These are phyloP conservation scores for Fusarium nygamai DNA, from an alignment of 2,329 filamentous ascomycete species.

Conservation along the genomic window DNA sequence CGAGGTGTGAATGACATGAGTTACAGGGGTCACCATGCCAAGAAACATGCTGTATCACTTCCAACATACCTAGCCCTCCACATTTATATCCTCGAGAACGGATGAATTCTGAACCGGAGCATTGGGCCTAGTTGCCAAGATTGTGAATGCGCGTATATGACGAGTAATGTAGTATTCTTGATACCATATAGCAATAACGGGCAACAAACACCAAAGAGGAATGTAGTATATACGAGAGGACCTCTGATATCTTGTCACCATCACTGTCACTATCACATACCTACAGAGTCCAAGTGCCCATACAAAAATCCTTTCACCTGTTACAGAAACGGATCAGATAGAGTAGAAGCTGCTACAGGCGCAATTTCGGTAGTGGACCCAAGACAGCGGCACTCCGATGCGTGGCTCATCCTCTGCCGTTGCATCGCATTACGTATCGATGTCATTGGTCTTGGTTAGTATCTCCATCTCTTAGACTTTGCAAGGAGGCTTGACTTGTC, in stretches of 20 bases:
- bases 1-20: not conserved
- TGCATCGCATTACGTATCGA: constrained; percentile 22
- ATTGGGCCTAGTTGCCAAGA: constrained; percentile 17
- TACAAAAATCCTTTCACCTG: constrained; percentile 1
- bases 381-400: constrained; percentile 15
- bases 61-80: not conserved
- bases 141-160: not conserved
- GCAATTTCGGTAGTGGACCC: constrained; percentile 38
- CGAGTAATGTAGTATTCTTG: not conserved
- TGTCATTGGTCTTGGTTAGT: not conserved
- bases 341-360: constrained; percentile 26
- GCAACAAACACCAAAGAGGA: not conserved
- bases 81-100: constrained; percentile 4
- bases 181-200: not conserved
- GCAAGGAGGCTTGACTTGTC: constrained; percentile 1
- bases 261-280: not conserved
- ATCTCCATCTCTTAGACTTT: constrained; percentile 13
- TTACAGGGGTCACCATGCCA: constrained; percentile 7
- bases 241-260: not conserved
- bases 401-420: not conserved
- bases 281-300: not conserved
- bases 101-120: constrained; percentile 18
- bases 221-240: not conserved
- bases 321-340: constrained; percentile 36
- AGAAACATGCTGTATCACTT: constrained; percentile 2